Evolutionary conservation across 1,284 basidiomycete genomes (phyloP).

Genomic region (Ustilago crameri): DNA sequence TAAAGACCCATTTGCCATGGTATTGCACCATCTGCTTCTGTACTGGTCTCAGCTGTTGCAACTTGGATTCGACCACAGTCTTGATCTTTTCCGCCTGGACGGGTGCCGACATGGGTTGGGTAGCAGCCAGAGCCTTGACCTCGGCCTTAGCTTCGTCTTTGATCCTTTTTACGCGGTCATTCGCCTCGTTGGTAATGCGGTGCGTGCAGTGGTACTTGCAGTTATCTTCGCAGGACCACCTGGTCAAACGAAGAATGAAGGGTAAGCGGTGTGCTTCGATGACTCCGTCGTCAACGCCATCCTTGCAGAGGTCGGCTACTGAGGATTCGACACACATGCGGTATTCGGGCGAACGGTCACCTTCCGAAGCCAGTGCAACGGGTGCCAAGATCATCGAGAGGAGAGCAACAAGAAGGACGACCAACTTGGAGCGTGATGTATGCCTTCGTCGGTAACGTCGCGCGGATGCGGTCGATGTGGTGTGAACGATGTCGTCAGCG

Average conservation of each 20-base stretch:
- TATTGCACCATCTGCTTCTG: constrained; percentile 67
- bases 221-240: constrained; percentile 83
- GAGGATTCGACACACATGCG: constrained; percentile 60
- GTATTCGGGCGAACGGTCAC: constrained; percentile 64
- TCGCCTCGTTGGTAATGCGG: constrained; percentile 77
- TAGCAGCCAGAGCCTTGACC: constrained; percentile 20
- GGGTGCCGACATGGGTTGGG: constrained; percentile 12
- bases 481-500: neutral
- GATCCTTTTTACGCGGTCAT: constrained; percentile 64
- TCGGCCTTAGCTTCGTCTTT: constrained; percentile 63
- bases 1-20: constrained; percentile 83
- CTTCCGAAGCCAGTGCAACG: constrained; percentile 52
- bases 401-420: constrained; percentile 12
- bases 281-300: constrained; percentile 61
- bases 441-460: neutral
- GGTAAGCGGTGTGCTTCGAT: constrained; percentile 69
- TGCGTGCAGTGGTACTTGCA: constrained; percentile 93
- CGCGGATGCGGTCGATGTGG: neutral
- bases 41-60: constrained; percentile 50
- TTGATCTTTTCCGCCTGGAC: constrained; percentile 9
- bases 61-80: constrained; percentile 29
- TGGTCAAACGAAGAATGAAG: constrained; percentile 71
- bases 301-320: constrained; percentile 52
- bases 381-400: constrained; percentile 16
- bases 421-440: constrained; percentile 9